Evolutionary conservation across 2,329 filamentous ascomycete genomes (phyloP), one percentile per base, ranked within the genome.

Genomic region (Lecanoromycetidae sp.): DNA sequence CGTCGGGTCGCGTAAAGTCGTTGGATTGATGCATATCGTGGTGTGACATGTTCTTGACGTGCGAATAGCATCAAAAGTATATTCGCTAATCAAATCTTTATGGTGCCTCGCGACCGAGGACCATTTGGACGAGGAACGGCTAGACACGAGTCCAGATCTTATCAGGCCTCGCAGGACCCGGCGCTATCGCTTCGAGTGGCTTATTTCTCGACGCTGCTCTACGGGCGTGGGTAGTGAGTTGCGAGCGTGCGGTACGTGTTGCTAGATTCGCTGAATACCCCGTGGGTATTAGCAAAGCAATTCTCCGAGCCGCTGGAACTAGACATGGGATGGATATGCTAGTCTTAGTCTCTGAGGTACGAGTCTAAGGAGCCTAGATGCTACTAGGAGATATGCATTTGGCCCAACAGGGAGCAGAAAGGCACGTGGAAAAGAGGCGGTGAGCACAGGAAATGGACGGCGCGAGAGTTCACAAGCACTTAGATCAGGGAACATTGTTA

Each of bases 221-320:
- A 44, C 23, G 25, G 22, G 20, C 17, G 30, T 33, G 13, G 17
- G 17, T 5, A 19, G 13, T 7, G 8, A 9, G n/a, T 23, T 6
- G 17, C 34, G 34, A 36, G 13, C 34, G 19, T 36, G n/a, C n/a
- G n/a, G n/a, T n/a, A n/a, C n/a, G n/a, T n/a, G n/a, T n/a, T n/a
- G n/a, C n/a, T n/a, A n/a, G n/a, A n/a, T n/a, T n/a, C n/a, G n/a
- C n/a, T n/a, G n/a, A n/a, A n/a, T n/a, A n/a, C n/a, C n/a, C n/a
- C n/a, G n/a, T n/a, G n/a, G n/a, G n/a, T n/a, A n/a, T 30, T 9
- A 3, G 29, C n/a, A 30, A 4, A 30, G 29, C 2, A 36, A 44
- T 36, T 44, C 33, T 37, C 42, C 42, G 42, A 44, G 13, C 42
- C 42, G 42, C 42, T 36, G 25, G n/a, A 5, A 33, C 30, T 33